These are phyloP conservation scores for Colletotrichum navitas DNA, from an alignment of 2,329 filamentous ascomycete species.

Conservation along the genomic window DNA sequence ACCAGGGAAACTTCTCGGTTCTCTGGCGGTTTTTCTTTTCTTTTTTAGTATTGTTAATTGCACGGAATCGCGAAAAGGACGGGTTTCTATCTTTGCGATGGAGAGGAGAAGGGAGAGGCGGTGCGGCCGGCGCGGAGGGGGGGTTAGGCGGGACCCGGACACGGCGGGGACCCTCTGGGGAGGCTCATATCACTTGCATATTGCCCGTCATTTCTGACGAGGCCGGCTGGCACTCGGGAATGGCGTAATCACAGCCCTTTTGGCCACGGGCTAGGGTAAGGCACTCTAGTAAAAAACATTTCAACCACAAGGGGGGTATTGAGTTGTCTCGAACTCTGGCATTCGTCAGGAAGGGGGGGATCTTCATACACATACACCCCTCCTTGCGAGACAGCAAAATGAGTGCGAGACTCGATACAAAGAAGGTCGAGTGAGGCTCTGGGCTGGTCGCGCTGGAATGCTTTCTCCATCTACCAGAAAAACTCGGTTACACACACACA, in stretches of 20 bases:
- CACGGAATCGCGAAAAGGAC: too few relatives aligned
- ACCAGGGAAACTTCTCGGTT: too few relatives aligned
- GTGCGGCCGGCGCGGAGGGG: too few relatives aligned
- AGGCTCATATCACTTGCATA: background rate
- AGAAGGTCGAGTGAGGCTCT: background rate
- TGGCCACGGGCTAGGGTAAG: too few relatives aligned
- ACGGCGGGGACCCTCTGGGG: background rate
- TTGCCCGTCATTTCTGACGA: background rate
- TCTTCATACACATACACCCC: background rate
- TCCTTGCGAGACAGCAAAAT: background rate
- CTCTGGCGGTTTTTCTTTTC: background rate
- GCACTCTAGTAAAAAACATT: background rate
- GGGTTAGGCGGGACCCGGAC: too few relatives aligned
- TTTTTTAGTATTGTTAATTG: too few relatives aligned
- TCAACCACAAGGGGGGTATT: background rate
- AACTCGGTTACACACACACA: background rate
- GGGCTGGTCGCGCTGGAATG: background rate
- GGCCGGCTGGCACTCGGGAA: constrained; percentile 1
- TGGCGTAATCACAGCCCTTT: background rate
- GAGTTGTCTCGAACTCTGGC: background rate
- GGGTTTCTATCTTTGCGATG: too few relatives aligned
- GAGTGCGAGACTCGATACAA: background rate
- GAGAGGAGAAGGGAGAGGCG: too few relatives aligned
- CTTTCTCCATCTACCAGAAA: background rate
- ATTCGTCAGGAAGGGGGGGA: background rate